Evolutionary conservation across 768 basidiomycete genomes (phyloP).

Genomic region (Pleurotus platypus): DNA sequence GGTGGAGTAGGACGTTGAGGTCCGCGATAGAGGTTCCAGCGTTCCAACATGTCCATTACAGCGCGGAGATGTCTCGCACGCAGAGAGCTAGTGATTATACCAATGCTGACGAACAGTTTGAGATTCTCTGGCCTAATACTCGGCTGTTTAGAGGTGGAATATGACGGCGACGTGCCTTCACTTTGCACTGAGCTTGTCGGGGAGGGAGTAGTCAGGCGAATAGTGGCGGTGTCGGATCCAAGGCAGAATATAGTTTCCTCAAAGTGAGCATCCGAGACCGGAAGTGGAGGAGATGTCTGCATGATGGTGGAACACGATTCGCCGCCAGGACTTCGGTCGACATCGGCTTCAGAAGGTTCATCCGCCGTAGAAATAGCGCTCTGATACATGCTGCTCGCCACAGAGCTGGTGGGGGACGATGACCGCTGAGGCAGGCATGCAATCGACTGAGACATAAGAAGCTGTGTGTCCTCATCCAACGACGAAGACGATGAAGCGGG

Average conservation of each 20-base stretch:
- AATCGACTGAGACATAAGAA: slow-evolving; percentile 75
- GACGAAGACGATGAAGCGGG: slow-evolving; percentile 55
- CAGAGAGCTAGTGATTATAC: slow-evolving; percentile 52
- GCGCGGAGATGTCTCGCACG: slow-evolving; percentile 53
- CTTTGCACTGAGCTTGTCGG: slow-evolving; percentile 7
- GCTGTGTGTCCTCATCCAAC: slow-evolving; percentile 61
- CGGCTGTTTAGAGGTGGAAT: slow-evolving; percentile 8
- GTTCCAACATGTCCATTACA: slow-evolving; percentile 39
- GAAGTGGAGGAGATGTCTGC: not conserved
- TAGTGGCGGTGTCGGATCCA: slow-evolving; percentile 55
- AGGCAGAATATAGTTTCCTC: slow-evolving; percentile 59
- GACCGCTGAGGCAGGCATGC: slow-evolving; percentile 52
- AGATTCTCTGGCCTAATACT: slow-evolving; percentile 25
- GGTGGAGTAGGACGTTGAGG: slow-evolving; percentile 10
- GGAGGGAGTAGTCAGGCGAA: slow-evolving; percentile 50
- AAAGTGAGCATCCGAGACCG: no score
- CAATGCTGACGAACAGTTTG: slow-evolving; percentile 38
- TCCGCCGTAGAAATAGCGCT: slow-evolving; percentile 55
- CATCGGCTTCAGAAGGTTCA: not conserved
- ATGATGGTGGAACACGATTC: not conserved
- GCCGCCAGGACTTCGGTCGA: not conserved
- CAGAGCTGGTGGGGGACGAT: slow-evolving; percentile 41
- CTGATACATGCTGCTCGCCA: slow-evolving; percentile 71
- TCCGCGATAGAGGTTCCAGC: slow-evolving; percentile 20
- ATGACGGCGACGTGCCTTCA: slow-evolving; percentile 10